These are phyloP conservation scores for Pleurotus djamor DNA, from an alignment of 768 basidiomycete genomes.

Conservation along the genomic window DNA sequence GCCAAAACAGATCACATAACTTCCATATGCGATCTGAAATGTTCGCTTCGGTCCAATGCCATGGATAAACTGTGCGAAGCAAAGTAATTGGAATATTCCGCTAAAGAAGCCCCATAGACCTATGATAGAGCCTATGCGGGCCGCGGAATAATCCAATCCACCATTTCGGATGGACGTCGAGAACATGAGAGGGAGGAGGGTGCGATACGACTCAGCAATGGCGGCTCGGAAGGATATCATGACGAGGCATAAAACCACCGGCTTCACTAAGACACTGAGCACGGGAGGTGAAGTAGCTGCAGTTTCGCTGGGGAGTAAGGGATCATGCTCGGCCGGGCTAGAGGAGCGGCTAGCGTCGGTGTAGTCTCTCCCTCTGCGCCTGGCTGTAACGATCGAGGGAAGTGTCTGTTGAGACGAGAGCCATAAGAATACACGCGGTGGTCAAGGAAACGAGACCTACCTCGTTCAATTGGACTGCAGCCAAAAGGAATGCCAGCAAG, in stretches of 20 bases:
- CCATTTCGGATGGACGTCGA: constrained; percentile 50
- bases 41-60: constrained; percentile 52
- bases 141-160: constrained; percentile 49
- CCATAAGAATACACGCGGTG: neutral
- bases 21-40: constrained; percentile 33
- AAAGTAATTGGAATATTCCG: constrained; percentile 49
- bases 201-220: constrained; percentile 13
- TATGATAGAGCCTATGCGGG: constrained; percentile 48
- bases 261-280: constrained; percentile 18
- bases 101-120: constrained; percentile 47
- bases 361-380: neutral
- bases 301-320: neutral
- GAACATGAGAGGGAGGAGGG: constrained; percentile 20
- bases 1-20: constrained; percentile 20
- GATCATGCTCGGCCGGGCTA: neutral
- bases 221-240: constrained; percentile 24
- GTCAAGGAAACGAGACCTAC: constrained; percentile 13
- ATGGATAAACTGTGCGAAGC: constrained; percentile 49
- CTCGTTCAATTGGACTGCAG: constrained; percentile 24
- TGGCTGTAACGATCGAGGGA: neutral
- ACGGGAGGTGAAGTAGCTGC: constrained; percentile 12
- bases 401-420: neutral
- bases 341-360: neutral
- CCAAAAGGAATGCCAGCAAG: constrained; percentile 12
- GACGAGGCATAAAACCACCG: constrained; percentile 19